These are phyloP conservation scores for Calonectria ilicicola DNA, from an alignment of 2,329 filamentous ascomycete genomes.

Conservation along the genomic window DNA sequence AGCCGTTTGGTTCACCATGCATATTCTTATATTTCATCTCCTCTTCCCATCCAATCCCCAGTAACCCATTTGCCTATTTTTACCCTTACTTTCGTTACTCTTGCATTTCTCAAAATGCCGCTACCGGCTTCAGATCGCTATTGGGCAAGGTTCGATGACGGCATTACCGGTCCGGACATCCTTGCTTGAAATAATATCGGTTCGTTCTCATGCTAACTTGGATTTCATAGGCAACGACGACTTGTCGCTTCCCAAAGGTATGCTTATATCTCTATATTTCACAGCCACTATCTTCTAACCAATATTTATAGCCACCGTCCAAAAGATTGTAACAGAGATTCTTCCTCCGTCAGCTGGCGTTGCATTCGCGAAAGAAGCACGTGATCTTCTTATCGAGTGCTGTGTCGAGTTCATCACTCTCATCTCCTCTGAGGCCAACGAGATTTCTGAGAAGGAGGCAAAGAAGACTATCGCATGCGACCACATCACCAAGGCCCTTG, in stretches of 20 bases:
- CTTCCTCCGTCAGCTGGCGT: conserved; percentile 80
- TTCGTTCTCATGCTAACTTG: not conserved
- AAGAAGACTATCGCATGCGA: conserved; percentile 99
- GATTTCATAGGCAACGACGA: conserved; percentile 69
- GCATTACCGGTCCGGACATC: conserved; percentile 28
- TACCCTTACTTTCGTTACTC: not conserved
- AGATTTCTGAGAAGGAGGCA: conserved; percentile 97
- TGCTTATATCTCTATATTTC: conserved; percentile 27
- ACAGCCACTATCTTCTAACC: conserved; percentile 40
- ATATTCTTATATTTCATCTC: conserved; percentile 25
- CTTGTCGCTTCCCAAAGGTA: conserved; percentile 74
- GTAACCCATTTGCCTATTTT: not conserved
- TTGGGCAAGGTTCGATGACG: conserved; percentile 41
- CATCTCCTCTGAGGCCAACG: conserved; percentile 98
- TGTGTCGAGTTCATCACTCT: conserved; percentile 99
- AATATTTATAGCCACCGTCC: conserved; percentile 68
- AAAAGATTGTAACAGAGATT: conserved; percentile 94
- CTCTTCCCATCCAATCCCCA: not conserved
- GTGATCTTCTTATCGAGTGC: conserved; percentile 96
- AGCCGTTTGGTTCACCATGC: conserved; percentile 13
- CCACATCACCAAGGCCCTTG: conserved; percentile 94
- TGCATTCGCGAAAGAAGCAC: conserved; percentile 93
- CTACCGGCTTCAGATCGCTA: conserved; percentile 42
- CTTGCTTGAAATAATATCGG: too few species aligned
- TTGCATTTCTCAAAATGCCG: conserved; percentile 26